Evolutionary conservation across 371 early-diverging fungal species (phyloP).

Genomic region (Mucor sp.): DNA sequence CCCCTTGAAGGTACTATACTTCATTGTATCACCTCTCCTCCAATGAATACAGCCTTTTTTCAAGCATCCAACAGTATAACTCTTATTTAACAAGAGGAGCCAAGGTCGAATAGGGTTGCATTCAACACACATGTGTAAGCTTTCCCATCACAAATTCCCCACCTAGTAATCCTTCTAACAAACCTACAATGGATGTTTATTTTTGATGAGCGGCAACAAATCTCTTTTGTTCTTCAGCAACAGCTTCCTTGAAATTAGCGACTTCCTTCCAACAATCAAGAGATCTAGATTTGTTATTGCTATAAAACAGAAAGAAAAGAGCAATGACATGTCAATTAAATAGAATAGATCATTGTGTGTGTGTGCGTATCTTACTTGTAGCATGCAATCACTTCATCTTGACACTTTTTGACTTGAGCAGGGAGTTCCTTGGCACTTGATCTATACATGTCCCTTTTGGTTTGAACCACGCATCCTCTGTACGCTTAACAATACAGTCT

Average conservation of each 20-base stretch:
- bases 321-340: neutral
- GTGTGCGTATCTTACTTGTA: slow-evolving; percentile 20
- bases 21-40: too few species aligned
- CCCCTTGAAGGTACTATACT: too few species aligned
- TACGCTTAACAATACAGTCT: neutral
- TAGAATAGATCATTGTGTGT: neutral
- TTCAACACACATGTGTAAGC: too few species aligned
- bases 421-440: slow-evolving; percentile 21
- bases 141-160: too few species aligned
- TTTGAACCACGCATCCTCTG: neutral
- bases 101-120: too few species aligned
- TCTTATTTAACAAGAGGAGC: too few species aligned
- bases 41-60: too few species aligned
- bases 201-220: slow-evolving; percentile 41
- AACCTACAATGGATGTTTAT: neutral
- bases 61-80: too few species aligned
- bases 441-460: slow-evolving; percentile 9
- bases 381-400: slow-evolving; percentile 25
- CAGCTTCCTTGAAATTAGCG: slow-evolving; percentile 22
- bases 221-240: slow-evolving; percentile 30
- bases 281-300: slow-evolving; percentile 22
- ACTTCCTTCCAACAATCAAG: slow-evolving; percentile 31
- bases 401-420: slow-evolving; percentile 13
- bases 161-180: neutral
- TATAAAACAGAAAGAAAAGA: slow-evolving; percentile 4